Evolutionary conservation across 2,329 filamentous ascomycete genomes (phyloP).

Genomic region (Beauveria brongniartii): DNA sequence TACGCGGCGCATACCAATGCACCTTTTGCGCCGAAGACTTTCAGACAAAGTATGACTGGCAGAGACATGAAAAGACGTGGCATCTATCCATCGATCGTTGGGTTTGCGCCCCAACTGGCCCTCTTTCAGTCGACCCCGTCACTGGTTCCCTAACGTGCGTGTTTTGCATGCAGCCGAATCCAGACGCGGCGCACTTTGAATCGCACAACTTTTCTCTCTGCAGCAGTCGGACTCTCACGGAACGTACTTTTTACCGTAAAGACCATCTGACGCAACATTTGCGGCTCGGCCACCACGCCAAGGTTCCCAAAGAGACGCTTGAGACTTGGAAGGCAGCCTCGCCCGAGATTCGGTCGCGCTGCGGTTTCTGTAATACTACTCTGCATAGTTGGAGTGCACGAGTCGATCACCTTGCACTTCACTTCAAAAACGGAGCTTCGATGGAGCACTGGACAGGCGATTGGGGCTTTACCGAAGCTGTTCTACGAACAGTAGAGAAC

Average conservation of each 20-base stretch:
- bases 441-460: conserved; percentile 65
- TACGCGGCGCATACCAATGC: conserved; percentile 43
- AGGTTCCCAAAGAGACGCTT: conserved; percentile 57
- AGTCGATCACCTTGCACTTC: conserved; percentile 55
- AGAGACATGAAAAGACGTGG: conserved; percentile 61
- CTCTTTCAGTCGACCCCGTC: conserved; percentile 48
- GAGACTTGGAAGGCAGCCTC: conserved; percentile 52
- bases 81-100: conserved; percentile 57
- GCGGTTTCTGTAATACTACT: conserved; percentile 56
- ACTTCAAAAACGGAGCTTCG: conserved; percentile 57
- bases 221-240: conserved; percentile 52
- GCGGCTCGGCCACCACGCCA: conserved; percentile 53
- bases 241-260: conserved; percentile 59
- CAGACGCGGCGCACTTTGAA: conserved; percentile 48
- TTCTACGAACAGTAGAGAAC: conserved; percentile 57
- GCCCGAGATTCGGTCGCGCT: conserved; percentile 54
- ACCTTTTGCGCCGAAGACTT: conserved; percentile 63
- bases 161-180: conserved; percentile 48
- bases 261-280: conserved; percentile 59
- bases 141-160: conserved; percentile 49
- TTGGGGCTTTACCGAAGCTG: conserved; percentile 56
- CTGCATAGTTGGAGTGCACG: conserved; percentile 54
- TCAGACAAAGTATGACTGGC: conserved; percentile 61
- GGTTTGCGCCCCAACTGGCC: conserved; percentile 55
- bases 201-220: conserved; percentile 55